Evolutionary conservation across 164 flowering plant species (phyloP).

Genomic region (Vitis labrusca): DNA sequence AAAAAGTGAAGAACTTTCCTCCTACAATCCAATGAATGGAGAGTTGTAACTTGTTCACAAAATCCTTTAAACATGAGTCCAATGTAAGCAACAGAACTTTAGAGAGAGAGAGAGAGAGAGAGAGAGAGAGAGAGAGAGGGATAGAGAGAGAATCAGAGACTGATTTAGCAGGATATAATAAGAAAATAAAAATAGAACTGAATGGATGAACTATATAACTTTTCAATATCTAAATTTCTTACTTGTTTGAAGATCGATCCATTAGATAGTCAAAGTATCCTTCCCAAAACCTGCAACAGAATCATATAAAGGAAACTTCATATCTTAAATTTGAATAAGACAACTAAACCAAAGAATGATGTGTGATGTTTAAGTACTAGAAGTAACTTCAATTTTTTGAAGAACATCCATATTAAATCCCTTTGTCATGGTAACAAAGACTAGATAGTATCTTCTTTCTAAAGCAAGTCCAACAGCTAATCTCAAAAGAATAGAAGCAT

Average conservation of each 20-base stretch:
- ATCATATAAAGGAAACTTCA: background rate
- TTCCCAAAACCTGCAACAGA: conserved; percentile 86
- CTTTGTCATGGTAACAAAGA: too few species aligned
- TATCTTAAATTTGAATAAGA: background rate
- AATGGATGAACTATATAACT: background rate
- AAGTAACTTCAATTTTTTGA: background rate
- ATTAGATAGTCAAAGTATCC: conserved; percentile 88
- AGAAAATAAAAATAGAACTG: background rate
- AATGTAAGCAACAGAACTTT: too few species aligned
- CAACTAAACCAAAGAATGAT: background rate
- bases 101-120: too few species aligned
- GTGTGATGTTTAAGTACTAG: too few species aligned
- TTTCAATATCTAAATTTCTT: conserved; percentile 19
- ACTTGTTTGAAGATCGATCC: conserved; percentile 86
- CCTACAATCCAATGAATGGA: background rate
- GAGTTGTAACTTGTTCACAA: background rate
- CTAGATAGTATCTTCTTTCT: too few species aligned
- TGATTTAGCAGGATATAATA: background rate
- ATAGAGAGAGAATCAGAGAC: too few species aligned
- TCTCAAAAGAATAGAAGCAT: too few species aligned
- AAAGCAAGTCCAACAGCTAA: too few species aligned
- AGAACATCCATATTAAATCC: background rate
- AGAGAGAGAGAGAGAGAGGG: too few species aligned
- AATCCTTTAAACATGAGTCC: background rate
- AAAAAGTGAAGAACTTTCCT: background rate